Percentiles rank a stretch among this genome's conserved stretches.
Conservation (phyloP, 441 rosid species). For the Geranium incanum region DNA sequence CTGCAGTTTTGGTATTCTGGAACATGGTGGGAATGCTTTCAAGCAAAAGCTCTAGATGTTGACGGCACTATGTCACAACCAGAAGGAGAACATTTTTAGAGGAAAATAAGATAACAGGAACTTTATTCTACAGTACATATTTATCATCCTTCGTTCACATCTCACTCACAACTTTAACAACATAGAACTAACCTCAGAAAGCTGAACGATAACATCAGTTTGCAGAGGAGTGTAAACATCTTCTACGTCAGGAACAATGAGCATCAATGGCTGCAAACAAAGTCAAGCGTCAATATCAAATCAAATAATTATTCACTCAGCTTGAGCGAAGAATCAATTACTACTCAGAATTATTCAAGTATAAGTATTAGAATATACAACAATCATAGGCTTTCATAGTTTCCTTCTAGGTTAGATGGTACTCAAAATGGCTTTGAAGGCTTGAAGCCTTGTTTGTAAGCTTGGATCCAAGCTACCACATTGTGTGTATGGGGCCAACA, state of each 20-base stretch:
- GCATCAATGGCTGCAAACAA: constrained; percentile 73
- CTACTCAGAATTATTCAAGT: not conserved
- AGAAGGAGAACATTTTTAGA: constrained; percentile 15
- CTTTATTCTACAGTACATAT: not conserved
- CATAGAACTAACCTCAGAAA: constrained; percentile 59
- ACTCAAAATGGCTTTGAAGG: too few relatives aligned
- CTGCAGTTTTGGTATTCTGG: constrained; percentile 71
- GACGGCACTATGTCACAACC: constrained; percentile 65
- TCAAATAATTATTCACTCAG: not conserved
- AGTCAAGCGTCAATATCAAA: constrained; percentile 22
- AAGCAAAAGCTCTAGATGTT: constrained; percentile 84
- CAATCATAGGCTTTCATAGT: too few relatives aligned
- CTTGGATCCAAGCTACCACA: too few relatives aligned
- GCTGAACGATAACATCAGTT: constrained; percentile 70
- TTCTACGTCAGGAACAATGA: constrained; percentile 73
- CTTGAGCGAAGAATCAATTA: not conserved
- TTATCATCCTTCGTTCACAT: constrained; percentile 7
- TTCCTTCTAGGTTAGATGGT: too few relatives aligned
- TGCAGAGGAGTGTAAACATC: constrained; percentile 83
- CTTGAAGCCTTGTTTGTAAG: too few relatives aligned
- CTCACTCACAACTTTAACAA: constrained; percentile 6
- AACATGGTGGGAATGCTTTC: constrained; percentile 95
- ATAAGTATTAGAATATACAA: not conserved
- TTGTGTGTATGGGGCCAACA: too few relatives aligned
- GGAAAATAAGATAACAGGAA: constrained; percentile 9